phyloP scores from a whole-genome alignment of 768 basidiomycete genomes.

The Suillus tomentosus region DNA sequence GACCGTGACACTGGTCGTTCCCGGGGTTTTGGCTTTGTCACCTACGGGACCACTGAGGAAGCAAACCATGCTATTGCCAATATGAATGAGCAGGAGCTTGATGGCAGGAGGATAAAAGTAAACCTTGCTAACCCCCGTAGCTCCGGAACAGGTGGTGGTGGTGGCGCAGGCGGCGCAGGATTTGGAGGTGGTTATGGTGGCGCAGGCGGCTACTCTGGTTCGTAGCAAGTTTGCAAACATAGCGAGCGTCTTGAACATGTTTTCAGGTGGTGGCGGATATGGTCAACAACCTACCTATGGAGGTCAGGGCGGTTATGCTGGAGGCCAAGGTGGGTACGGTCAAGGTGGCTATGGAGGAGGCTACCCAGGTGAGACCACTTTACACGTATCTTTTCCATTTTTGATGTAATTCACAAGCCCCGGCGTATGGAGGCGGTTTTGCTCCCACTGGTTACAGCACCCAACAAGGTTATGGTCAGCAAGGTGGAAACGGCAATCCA shows the following conservation, averaged over 20 bases:
- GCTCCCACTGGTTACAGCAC: constrained; percentile 23
- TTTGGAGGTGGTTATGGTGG: constrained; percentile 31
- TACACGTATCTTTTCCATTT: constrained; percentile 4
- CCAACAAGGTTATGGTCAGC: constrained; percentile 21
- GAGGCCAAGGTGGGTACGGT: constrained; percentile 29
- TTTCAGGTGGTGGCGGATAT: constrained; percentile 30
- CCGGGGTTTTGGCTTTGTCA: constrained; percentile 97
- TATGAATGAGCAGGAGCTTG: constrained; percentile 90
- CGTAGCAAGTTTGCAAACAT: constrained; percentile 14
- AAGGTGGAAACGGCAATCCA: constrained; percentile 33
- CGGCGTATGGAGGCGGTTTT: constrained; percentile 21
- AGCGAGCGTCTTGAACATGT: constrained; percentile 18
- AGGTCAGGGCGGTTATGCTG: constrained; percentile 29
- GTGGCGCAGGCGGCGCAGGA: constrained; percentile 37
- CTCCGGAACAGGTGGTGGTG: constrained; percentile 48
- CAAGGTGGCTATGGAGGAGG: constrained; percentile 32
- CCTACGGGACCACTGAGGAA: constrained; percentile 60
- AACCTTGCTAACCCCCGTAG: constrained; percentile 79
- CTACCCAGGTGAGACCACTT: constrained; percentile 19
- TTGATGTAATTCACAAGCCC: constrained; percentile 24
- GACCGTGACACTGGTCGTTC: constrained; percentile 98
- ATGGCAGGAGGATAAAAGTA: constrained; percentile 88
- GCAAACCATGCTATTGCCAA: constrained; percentile 75
- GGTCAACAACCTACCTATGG: constrained; percentile 26
- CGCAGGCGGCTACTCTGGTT: constrained; percentile 33